Conservation (phyloP, 1,284 basidiomycete species). For the Irpex sp. region DNA sequence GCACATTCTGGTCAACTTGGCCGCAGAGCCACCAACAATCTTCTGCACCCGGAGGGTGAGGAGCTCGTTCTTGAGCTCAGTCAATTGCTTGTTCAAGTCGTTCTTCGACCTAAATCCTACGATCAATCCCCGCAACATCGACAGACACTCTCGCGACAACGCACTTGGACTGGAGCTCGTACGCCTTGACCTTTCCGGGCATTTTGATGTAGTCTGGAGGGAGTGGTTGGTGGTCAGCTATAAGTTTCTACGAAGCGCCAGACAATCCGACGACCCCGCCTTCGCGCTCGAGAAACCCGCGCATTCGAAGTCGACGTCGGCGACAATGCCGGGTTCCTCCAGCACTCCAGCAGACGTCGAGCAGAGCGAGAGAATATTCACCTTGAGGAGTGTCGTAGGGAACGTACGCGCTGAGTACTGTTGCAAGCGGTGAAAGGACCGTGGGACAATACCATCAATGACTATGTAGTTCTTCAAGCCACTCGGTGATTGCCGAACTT, state of each 20-base stretch:
- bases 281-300: background rate
- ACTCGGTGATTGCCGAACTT: constrained; percentile 17
- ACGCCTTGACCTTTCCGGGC: constrained; percentile 92
- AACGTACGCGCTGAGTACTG: constrained; percentile 21
- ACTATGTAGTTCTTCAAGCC: constrained; percentile 29
- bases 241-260: background rate
- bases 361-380: constrained; percentile 21
- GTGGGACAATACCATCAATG: constrained; percentile 24
- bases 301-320: background rate
- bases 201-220: constrained; percentile 45
- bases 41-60: constrained; percentile 94
- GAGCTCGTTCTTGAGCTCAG: constrained; percentile 96
- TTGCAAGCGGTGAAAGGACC: constrained; percentile 23
- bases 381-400: constrained; percentile 33
- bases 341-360: constrained; percentile 8
- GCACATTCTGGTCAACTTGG: constrained; percentile 98
- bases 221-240: constrained; percentile 12
- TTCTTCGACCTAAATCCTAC: constrained; percentile 80
- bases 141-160: constrained; percentile 24
- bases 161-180: constrained; percentile 98
- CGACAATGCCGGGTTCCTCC: background rate
- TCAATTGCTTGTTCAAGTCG: constrained; percentile 94
- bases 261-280: background rate
- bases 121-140: background rate
- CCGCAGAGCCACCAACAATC: constrained; percentile 93